Evolutionary conservation across 2,329 filamentous ascomycete species (phyloP), one percentile per base, ranked within the genome.

Genomic region (Curvularia hawaiiensis): DNA sequence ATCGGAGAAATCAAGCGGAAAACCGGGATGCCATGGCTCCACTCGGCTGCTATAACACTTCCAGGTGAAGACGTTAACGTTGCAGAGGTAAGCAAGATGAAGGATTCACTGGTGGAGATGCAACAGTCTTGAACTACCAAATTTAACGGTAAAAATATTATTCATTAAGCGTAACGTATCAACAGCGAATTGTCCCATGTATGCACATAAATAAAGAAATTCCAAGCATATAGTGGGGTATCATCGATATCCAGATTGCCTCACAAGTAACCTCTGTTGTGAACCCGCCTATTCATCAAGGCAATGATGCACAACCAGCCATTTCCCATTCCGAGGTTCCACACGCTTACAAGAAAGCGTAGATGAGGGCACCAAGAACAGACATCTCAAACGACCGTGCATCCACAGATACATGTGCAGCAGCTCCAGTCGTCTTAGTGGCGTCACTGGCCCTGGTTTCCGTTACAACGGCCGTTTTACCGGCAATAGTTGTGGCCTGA

Each of bases 1-100:
- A 55, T 82, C 31, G 60, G 58, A 24, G 51, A 52, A 9, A 58
- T 84, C 38, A 70, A 56, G 50, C 46, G 56, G 10, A 62, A 57
- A 26, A 74, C 75, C 2, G 61, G 62, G 0, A 75, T 76, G 1
- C 38, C 41, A 8, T 78, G 73, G 64, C 77, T 77, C 59, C 81
- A 83, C 69, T 81, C 79, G 3, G 79, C 80, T 50, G 81, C 79
- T 4, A 73, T 79, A 39, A 69, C 68, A 6, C 59, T 59, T 5
- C 54, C 59, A 9, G 75, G 69, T 0, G 77, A 78, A 44, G 58
- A 62, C 20, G 74, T 71, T 4, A 69, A 76, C 55, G 59, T 18
- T 8, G 62, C 65, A 6, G 75, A 75, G 52, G 70, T 74, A 3
- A 50, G 26, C 26, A 65, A 24, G 41, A 56, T 75, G 26, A 39